phyloP scores from a whole-genome alignment of 2,329 filamentous ascomycete genomes.

The Trichoderma sp. region DNA sequence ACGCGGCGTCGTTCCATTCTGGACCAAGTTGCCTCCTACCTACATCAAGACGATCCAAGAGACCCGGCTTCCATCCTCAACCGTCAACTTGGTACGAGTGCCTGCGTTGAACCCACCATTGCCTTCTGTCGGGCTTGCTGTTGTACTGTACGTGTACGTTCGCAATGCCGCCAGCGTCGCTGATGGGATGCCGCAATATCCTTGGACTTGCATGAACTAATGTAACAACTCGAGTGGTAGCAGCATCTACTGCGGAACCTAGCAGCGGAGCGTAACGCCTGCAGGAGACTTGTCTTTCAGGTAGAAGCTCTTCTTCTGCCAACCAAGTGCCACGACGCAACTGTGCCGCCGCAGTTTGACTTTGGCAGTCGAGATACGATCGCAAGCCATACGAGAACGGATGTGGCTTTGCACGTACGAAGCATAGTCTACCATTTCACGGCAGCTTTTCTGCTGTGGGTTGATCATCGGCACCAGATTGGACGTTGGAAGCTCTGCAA shows the following conservation, averaged over 20 bases:
- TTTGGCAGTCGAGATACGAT: neutral
- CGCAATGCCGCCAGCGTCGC: slow-evolving; percentile 16
- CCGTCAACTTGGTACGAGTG: neutral
- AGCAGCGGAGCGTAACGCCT: slow-evolving; percentile 17
- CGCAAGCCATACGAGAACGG: neutral
- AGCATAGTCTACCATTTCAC: neutral
- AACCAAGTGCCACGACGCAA: slow-evolving; percentile 20
- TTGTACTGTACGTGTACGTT: neutral
- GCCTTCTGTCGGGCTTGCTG: neutral
- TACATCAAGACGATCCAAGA: neutral
- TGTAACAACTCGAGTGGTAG: slow-evolving; percentile 18
- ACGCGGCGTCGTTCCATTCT: slow-evolving; percentile 9
- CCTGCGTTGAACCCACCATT: neutral
- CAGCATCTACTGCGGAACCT: slow-evolving; percentile 16
- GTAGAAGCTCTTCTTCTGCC: neutral
- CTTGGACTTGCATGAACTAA: slow-evolving; percentile 28
- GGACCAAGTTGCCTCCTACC: neutral
- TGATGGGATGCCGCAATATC: slow-evolving; percentile 21
- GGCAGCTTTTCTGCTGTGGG: neutral
- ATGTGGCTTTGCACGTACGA: slow-evolving; percentile 5
- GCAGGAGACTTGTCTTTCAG: slow-evolving; percentile 20
- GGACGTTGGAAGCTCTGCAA: neutral
- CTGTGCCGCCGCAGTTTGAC: slow-evolving; percentile 12
- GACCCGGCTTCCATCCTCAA: neutral
- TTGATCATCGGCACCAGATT: neutral